A percentile compares a stretch with the other conserved stretches of the same genome.
Evolutionary conservation across 192 early-diverging fungal species (phyloP).

Genomic region (Jimgerdemannia lactiflua): DNA sequence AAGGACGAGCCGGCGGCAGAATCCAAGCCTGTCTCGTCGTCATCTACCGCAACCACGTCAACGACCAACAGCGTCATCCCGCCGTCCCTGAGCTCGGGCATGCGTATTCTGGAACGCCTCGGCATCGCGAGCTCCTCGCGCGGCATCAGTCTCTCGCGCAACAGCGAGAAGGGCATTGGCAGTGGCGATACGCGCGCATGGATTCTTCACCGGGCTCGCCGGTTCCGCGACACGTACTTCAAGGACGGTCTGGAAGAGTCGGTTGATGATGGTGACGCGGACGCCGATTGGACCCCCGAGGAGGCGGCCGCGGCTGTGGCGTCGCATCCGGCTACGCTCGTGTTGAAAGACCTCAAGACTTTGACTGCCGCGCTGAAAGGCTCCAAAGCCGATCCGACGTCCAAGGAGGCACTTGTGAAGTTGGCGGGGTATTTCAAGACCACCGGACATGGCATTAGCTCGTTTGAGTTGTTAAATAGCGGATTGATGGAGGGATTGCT

Average conservation of each 20-base stretch:
- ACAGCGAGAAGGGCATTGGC: slow-evolving; percentile 37
- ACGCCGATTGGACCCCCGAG: slow-evolving; percentile 15
- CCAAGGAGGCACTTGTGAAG: slow-evolving; percentile 14
- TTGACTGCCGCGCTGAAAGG: neutral
- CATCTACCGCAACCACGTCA: slow-evolving; percentile 1
- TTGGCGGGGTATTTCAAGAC: slow-evolving; percentile 22
- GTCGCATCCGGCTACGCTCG: neutral
- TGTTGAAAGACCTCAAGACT: slow-evolving; percentile 5
- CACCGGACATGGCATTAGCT: slow-evolving; percentile 55
- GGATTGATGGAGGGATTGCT: slow-evolving; percentile 66
- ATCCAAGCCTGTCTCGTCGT: neutral
- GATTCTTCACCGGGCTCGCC: slow-evolving; percentile 33
- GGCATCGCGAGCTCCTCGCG: neutral
- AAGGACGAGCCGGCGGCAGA: neutral
- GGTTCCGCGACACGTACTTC: neutral
- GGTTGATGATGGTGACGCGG: neutral
- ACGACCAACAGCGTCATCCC: neutral
- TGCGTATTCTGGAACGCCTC: slow-evolving; percentile 10
- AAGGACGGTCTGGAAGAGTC: too few species aligned
- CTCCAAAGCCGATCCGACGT: slow-evolving; percentile 2
- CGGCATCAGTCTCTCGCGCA: neutral
- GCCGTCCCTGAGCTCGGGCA: slow-evolving; percentile 1
- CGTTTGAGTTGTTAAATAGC: slow-evolving; percentile 77
- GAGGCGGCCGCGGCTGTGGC: slow-evolving; percentile 11
- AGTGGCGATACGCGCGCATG: slow-evolving; percentile 36